phyloP scores from a whole-genome alignment of 805 yeast genomes.

The Lipomyces starkeyi region DNA sequence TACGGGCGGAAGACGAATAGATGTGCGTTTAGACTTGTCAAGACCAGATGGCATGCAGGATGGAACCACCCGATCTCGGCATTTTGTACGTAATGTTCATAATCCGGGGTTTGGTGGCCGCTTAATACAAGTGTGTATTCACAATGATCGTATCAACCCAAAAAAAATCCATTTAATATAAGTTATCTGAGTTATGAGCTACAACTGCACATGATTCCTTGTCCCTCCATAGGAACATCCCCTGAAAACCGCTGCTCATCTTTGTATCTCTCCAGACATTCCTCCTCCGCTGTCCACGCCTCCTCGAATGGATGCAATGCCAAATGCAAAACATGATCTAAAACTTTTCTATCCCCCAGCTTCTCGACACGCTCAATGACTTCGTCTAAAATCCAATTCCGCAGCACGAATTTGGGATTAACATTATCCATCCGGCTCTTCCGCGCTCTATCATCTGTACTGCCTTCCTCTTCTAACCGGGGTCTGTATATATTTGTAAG shows the following conservation, averaged over 20 bases:
- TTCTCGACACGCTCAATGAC: slow-evolving; percentile 66
- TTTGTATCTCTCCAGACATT: slow-evolving; percentile 56
- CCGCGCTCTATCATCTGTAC: slow-evolving; percentile 51
- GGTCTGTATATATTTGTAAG: slow-evolving; percentile 52
- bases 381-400: slow-evolving; percentile 85
- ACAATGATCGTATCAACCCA: too few species aligned
- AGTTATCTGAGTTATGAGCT: slow-evolving; percentile 41
- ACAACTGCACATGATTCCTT: slow-evolving; percentile 80
- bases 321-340: slow-evolving; percentile 73
- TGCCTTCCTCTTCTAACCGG: slow-evolving; percentile 51
- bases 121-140: too few species aligned
- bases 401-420: slow-evolving; percentile 83
- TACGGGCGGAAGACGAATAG: too few species aligned
- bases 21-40: too few species aligned
- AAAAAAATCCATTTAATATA: too few species aligned
- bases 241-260: slow-evolving; percentile 50
- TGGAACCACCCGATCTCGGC: too few species aligned
- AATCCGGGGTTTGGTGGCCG: too few species aligned
- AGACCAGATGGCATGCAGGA: too few species aligned
- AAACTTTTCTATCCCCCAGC: slow-evolving; percentile 56
- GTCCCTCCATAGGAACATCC: slow-evolving; percentile 56
- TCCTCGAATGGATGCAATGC: slow-evolving; percentile 73
- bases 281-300: slow-evolving; percentile 68
- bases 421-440: slow-evolving; percentile 50
- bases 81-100: too few species aligned